phyloP scores from a whole-genome alignment of 371 early-diverging fungal genomes.

The Dentiscutata heterogama region DNA sequence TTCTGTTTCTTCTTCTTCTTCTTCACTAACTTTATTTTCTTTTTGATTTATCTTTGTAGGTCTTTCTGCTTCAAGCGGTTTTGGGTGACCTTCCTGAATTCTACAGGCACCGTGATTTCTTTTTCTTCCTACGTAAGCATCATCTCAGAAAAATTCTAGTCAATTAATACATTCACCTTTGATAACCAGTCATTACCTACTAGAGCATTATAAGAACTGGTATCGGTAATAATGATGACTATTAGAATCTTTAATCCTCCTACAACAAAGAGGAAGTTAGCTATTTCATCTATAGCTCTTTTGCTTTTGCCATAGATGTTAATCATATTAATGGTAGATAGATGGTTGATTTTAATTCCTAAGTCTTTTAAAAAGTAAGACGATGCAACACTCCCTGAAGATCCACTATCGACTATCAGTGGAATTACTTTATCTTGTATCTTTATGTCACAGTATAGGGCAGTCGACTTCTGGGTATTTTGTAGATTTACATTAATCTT shows the following conservation, averaged over 20 bases:
- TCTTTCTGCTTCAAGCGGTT: neutral
- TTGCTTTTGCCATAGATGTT: neutral
- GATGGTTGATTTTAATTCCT: neutral
- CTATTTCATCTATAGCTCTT: neutral
- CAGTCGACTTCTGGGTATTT: neutral
- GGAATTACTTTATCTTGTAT: neutral
- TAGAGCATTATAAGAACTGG: neutral
- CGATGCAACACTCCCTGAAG: neutral
- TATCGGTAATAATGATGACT: neutral
- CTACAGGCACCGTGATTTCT: neutral
- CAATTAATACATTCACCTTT: neutral
- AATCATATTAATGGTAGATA: neutral
- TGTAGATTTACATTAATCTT: neutral
- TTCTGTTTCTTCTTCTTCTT: slow-evolving; percentile 1
- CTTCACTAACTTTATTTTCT: neutral
- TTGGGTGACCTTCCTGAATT: neutral
- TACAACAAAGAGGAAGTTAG: neutral
- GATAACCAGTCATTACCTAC: neutral
- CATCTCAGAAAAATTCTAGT: neutral
- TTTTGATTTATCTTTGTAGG: neutral
- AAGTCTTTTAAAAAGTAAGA: neutral
- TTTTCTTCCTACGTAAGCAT: neutral
- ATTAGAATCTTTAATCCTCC: neutral
- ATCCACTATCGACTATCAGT: neutral
- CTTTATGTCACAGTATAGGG: neutral